Evolutionary conservation across 2,329 filamentous ascomycete genomes (phyloP), one percentile per base, ranked within the genome.

Genomic region (Daldinia sp.): DNA sequence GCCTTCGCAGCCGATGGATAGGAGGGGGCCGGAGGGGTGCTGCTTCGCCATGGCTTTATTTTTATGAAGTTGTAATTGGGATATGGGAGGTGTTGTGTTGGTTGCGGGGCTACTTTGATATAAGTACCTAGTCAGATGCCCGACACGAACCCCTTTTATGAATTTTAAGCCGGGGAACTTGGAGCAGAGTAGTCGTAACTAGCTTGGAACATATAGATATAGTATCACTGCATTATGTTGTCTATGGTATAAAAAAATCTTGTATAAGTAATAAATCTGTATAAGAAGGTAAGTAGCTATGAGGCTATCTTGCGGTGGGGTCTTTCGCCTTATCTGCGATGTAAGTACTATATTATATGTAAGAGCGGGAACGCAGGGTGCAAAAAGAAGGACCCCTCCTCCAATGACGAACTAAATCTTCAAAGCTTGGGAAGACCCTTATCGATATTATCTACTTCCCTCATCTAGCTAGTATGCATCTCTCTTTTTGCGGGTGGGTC

Each of bases 1-100:
- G 80, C 96, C 95, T 85, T 99, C 96, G 78, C 85, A 87, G 72
- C 87, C 87, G 70, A 89, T 81, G 74, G 87, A 85, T 70, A 88
- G 84, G 76, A 85, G 85, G 64, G 82, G 80, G 74, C 28, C 30
- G 44, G 85, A 63, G 82, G 80, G 74, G 28, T 23, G 37, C 10
- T 50, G 60, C n/a, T 65, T 59, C 9, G 68, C 30, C 63, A 67
- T 66, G 15, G 10, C 51, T 28, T 68, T 12, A 3, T 13, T 44
- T 42, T 26, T 48, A 20, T 13, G 41, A 20, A 20, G 39, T 15
- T 41, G n/a, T 13, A 41, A 6, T 41, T 44, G 18, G 18, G 44
- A 23, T 20, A 20, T 48, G 9, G 30, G 30, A 33, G 23, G 23
- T 18, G 26, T 1, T 28, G 23, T 15, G 44, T 7, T 33, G 26